Percentiles rank a stretch among this genome's conserved stretches.
Evolutionary conservation across 2,329 filamentous ascomycete genomes (phyloP).

Genomic region (Zymoseptoria crescenta): DNA sequence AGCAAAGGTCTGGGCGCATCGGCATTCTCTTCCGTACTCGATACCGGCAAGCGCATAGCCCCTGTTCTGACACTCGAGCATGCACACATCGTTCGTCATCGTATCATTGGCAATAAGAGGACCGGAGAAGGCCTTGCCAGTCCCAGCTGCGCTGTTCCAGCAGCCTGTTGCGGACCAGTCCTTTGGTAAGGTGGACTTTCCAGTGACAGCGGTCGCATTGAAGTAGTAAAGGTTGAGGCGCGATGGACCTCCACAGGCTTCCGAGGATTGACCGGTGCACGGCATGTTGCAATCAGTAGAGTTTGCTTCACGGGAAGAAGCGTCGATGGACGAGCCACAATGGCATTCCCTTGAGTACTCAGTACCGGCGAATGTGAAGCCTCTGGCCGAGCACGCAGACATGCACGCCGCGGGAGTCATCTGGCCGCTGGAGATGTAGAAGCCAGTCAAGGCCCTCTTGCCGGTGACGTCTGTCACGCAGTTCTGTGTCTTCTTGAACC

Average conservation of each 20-base stretch:
- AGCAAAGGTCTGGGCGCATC: constrained; percentile 11
- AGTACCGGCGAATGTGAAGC: background rate
- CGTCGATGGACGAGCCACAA: background rate
- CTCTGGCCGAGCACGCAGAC: background rate
- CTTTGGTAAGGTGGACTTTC: background rate
- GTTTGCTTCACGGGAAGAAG: background rate
- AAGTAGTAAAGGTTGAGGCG: background rate
- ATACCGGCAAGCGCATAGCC: constrained; percentile 27
- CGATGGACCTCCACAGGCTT: background rate
- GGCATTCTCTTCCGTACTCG: constrained; percentile 26
- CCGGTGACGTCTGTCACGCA: background rate
- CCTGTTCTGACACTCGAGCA: background rate
- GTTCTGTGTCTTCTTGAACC: background rate
- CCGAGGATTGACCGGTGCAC: background rate
- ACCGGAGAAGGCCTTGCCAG: background rate
- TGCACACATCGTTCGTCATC: background rate
- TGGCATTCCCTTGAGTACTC: background rate
- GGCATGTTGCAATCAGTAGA: background rate
- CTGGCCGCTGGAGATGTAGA: background rate
- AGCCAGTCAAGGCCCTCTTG: background rate
- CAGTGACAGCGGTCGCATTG: background rate
- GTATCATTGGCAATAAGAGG: background rate
- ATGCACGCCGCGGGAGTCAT: background rate
- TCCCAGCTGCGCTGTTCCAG: background rate
- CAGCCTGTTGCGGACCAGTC: background rate